A percentile compares a stretch with the other conserved stretches of the same genome.
Conservation (phyloP, 2,329 filamentous ascomycete genomes). For the Didymella segeticola region DNA sequence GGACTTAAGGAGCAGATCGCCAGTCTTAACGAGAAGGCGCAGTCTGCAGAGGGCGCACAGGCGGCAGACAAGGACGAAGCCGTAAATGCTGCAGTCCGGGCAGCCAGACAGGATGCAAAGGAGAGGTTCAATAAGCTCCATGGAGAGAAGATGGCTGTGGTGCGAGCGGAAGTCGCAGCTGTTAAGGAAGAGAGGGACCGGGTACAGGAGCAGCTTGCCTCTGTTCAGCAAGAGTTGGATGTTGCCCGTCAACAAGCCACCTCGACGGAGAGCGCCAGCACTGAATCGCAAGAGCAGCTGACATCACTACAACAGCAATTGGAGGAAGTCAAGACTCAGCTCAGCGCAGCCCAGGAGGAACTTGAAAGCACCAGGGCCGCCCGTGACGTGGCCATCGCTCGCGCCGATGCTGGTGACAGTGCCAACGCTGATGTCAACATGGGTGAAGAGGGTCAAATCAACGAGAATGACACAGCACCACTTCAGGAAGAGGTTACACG, state of each 20-base stretch:
- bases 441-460: constrained; percentile 57
- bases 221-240: constrained; percentile 65
- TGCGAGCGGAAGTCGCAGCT: constrained; percentile 56
- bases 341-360: constrained; percentile 43
- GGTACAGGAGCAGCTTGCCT: constrained; percentile 48
- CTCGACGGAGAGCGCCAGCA: constrained; percentile 24
- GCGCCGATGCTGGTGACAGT: constrained; percentile 52
- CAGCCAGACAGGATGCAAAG: constrained; percentile 66
- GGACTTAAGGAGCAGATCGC: constrained; percentile 54
- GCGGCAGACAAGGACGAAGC: constrained; percentile 26
- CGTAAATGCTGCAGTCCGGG: constrained; percentile 39
- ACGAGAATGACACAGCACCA: constrained; percentile 39
- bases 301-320: constrained; percentile 56
- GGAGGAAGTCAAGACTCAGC: constrained; percentile 26
- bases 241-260: constrained; percentile 52
- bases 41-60: constrained; percentile 44
- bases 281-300: constrained; percentile 62
- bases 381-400: constrained; percentile 66
- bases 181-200: constrained; percentile 68
- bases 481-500: constrained; percentile 42
- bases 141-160: constrained; percentile 42
- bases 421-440: constrained; percentile 39
- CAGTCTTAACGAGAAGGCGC: constrained; percentile 54
- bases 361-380: constrained; percentile 68
- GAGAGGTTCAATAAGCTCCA: constrained; percentile 60